Base-by-base conservation (phyloP, 179 eudicot genomes). In the Camellia oleifera region DNA sequence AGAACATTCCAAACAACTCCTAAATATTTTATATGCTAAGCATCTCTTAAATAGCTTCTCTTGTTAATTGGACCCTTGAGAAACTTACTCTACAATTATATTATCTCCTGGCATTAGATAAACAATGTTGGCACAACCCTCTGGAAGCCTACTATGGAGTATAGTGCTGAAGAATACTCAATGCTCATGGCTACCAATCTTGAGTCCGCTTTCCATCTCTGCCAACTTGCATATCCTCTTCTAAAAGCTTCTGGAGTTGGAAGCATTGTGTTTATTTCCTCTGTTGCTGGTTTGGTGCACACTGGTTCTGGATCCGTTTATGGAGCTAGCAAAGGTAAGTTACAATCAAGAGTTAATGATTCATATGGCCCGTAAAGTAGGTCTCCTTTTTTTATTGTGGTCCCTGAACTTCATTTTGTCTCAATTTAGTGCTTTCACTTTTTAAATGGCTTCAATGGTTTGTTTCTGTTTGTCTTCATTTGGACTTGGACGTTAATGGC, bases 111-210 rank as follows among this genome's bases (percentile, higher is more conserved):
- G 17, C 23, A 72, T 56, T 79, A 93, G 97, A 82, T 93, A 83
- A 93, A 93, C 82, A 93, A 93, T 84, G 97, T 85, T 0, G 97
- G 95, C 75, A 93, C 92, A 32, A 93, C 89, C 84, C 81, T 87
- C 53, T 81, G 90, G 89, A 90, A 86, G 84, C 85, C 85, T 84
- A 92, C 95, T 57, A 79, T 79, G 20, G 91, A 90, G 26, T 88
- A 83, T 70, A 84, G 87, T 44, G 82, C 88, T 81, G 94, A 89
- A 81, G 95, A 93, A 50, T 90, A 84, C 76, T 74, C 91, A 5
- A 84, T 69, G 77, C 50, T 93, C 23, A 89, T 92, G 94, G 44
- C 89, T 77, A 89, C 92, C 80, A 92, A 93, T 86, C 83, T 94
- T 23, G 97, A 94, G 50, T 91, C 97, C 14, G 86, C 91, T n/a